phyloP scores from a whole-genome alignment of 129 eudicot species.

The Pulicaria dysenterica region DNA sequence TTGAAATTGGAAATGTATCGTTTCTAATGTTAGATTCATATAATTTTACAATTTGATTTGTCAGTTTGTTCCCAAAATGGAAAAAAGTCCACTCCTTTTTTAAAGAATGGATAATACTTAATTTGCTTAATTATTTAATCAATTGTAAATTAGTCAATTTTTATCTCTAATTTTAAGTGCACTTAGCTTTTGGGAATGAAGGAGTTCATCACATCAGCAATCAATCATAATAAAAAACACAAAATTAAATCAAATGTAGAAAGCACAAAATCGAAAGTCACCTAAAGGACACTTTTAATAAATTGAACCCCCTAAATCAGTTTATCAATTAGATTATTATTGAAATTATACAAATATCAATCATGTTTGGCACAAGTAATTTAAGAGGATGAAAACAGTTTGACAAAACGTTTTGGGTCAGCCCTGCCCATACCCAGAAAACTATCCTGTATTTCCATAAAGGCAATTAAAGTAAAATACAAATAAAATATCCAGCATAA shows the following conservation, averaged over 20 bases:
- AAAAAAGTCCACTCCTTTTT: background rate
- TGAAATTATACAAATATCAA: background rate
- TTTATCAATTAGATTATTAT: background rate
- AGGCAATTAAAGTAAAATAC: background rate
- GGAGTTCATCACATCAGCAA: background rate
- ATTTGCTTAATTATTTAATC: background rate
- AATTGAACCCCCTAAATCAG: background rate
- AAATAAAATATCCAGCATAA: constrained; percentile 5
- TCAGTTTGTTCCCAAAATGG: too few relatives aligned
- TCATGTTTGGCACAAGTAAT: background rate
- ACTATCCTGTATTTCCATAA: background rate
- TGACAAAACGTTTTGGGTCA: background rate
- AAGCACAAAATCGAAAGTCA: constrained; percentile 7
- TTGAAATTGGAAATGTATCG: too few relatives aligned
- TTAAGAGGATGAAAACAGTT: background rate
- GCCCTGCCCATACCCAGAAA: background rate
- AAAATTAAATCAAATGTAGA: background rate
- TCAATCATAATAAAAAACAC: background rate
- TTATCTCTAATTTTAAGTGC: background rate
- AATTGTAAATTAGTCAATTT: background rate
- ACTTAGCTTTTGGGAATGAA: background rate
- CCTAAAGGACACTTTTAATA: background rate
- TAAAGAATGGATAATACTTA: background rate
- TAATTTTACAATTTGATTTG: too few relatives aligned
- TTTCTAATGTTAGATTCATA: too few relatives aligned